phyloP scores from a whole-genome alignment of 768 basidiomycete species.

The Suillus plorans region DNA sequence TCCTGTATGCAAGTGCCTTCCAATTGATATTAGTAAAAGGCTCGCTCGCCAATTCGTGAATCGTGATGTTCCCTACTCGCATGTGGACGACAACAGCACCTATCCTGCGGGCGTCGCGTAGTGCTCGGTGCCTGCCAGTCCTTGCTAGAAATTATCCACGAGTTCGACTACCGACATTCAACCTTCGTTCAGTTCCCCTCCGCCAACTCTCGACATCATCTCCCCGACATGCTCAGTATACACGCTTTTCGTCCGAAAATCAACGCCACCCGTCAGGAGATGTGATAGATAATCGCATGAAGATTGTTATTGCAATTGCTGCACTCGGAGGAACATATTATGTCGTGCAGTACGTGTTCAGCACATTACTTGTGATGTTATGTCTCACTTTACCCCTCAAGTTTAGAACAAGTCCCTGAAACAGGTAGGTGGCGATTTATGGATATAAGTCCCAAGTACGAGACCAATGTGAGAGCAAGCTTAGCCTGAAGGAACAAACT shows the following conservation, averaged over 20 bases:
- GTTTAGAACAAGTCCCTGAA: slow-evolving; percentile 82
- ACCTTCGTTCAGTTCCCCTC: neutral
- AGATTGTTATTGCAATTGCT: slow-evolving; percentile 18
- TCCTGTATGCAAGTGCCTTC: neutral
- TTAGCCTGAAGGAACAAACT: slow-evolving; percentile 15
- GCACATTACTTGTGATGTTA: neutral
- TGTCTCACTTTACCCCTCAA: slow-evolving; percentile 25
- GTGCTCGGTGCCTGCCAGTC: neutral
- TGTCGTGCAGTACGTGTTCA: slow-evolving; percentile 27
- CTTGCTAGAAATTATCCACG: neutral
- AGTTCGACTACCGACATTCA: neutral
- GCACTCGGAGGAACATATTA: slow-evolving; percentile 25
- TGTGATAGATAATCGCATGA: slow-evolving; percentile 14
- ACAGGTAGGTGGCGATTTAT: slow-evolving; percentile 91
- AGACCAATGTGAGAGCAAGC: slow-evolving; percentile 46
- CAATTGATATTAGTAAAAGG: neutral
- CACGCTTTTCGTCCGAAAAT: slow-evolving; percentile 22
- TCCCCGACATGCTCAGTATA: slow-evolving; percentile 24
- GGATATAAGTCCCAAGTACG: slow-evolving; percentile 60
- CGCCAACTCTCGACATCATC: slow-evolving; percentile 23
- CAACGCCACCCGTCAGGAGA: slow-evolving; percentile 3
- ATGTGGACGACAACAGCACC: neutral
- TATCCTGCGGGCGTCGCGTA: neutral
- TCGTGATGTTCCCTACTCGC: neutral
- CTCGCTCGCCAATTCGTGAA: neutral